A percentile compares a stretch with the other conserved stretches of the same genome.
Conservation (phyloP, 1,284 basidiomycete species). For the Xerocomus nothofagi region DNA sequence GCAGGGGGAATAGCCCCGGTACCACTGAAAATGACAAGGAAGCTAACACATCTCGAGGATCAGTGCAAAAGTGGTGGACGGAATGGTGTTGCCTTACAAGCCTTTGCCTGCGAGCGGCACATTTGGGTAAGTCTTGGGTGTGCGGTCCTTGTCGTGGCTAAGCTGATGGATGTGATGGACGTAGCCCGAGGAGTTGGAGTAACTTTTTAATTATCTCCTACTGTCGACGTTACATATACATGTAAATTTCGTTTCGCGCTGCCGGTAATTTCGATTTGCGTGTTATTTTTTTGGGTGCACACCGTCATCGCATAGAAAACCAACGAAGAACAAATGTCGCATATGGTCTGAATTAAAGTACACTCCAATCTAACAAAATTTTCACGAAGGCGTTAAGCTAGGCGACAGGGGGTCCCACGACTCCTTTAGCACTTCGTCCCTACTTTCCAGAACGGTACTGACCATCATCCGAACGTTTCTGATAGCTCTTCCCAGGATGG, state of each 20-base stretch:
- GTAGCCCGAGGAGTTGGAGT: conserved; percentile 18
- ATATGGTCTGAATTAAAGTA: conserved; percentile 9
- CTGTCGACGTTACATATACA: no score
- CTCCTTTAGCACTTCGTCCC: not conserved
- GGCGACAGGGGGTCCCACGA: not conserved
- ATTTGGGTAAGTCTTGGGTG: conserved; percentile 39
- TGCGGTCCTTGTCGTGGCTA: not conserved
- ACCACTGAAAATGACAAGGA: no score
- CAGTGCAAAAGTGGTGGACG: conserved; percentile 68
- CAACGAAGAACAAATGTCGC: conserved; percentile 16
- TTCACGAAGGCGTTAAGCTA: not conserved
- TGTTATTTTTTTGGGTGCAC: no score
- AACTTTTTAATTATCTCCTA: no score
- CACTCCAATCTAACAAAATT: not conserved
- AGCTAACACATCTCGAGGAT: no score
- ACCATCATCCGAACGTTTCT: conserved; percentile 4
- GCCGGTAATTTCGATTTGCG: no score
- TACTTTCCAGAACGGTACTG: conserved; percentile 2
- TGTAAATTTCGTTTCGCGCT: no score
- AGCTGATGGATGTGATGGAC: not conserved
- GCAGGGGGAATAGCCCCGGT: no score
- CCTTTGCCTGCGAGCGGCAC: conserved; percentile 32
- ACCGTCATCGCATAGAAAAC: not conserved
- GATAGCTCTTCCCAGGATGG: conserved; percentile 1
- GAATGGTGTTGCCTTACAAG: conserved; percentile 27